Base-by-base conservation (phyloP, 192 early-diverging fungal species). In the Coemansia sp. region DNA sequence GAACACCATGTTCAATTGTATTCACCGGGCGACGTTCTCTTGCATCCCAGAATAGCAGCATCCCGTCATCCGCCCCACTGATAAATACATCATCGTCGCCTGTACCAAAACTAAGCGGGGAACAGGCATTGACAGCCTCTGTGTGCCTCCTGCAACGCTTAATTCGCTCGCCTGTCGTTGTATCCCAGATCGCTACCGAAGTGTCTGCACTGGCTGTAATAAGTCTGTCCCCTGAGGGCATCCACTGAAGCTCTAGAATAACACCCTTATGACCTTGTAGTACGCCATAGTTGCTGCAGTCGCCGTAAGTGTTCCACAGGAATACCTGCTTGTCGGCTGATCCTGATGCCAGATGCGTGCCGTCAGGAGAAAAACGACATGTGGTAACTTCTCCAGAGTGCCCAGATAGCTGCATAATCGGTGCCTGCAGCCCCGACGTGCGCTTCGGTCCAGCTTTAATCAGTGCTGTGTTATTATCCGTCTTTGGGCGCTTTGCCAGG, bases 251-350 rank as follows among this genome's bases (percentile, higher is more conserved):
- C 69, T 99, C 91, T 59, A 95, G 57, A 17, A 99, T 78, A 3
- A 91, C 77, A 37, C 91, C 88, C 49, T 80, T 82, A 64, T 99
- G 95, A 15, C 93, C 94, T 53, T 90, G 87, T 53, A 99, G 77
- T 15, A 90, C 71, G 6, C 86, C 88, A 63, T 92, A 95, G 73
- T 99, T 99, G 47, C 73, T 54, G 65, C 91, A 92, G 50, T 95
- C 94, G 6, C 94, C 91, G 64, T 91, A 90, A 13, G 91, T 91
- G 55, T 92, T 89, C 96, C 96, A 99, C 39, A 99, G 68, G 57
- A 93, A 85, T 19, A 97, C 90, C n/a, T 80, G 75, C 67, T 85
- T 79, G 66, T 97, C 96, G 46, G 83, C 84, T 34, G 87, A 86
- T 27, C 84, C 89, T 23, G 91, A 93, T 0, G 92, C 95, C 42